Percentiles rank a stretch among this genome's conserved stretches.
phyloP scores from a whole-genome alignment of 177 flowering plant genomes.

The Vitis hybrid region DNA sequence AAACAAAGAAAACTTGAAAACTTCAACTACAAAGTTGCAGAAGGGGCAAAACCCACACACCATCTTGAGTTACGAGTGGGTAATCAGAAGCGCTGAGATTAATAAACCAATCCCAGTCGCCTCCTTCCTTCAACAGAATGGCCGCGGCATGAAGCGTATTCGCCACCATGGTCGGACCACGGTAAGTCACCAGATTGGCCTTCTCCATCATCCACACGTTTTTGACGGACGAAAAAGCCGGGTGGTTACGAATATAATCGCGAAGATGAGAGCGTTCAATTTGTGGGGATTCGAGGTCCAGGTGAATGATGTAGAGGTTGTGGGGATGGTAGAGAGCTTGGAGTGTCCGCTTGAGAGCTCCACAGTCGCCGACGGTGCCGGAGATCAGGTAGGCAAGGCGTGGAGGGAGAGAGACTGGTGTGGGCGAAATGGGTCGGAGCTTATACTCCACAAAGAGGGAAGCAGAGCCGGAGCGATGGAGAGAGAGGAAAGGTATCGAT shows the following conservation, averaged over 20 bases:
- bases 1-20: not conserved
- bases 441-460: conserved; percentile 19
- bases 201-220: conserved; percentile 35
- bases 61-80: conserved; percentile 47
- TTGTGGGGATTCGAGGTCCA: conserved; percentile 30
- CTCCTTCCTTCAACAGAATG: conserved; percentile 31
- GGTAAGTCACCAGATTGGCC: conserved; percentile 35
- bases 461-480: conserved; percentile 1
- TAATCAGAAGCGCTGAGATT: conserved; percentile 46
- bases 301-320: conserved; percentile 33
- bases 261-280: conserved; percentile 26
- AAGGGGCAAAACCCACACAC: conserved; percentile 11
- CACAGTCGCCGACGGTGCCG: conserved; percentile 34
- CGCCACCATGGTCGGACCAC: conserved; percentile 45
- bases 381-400: conserved; percentile 38
- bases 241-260: conserved; percentile 16
- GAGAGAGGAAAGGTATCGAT: not conserved
- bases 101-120: conserved; percentile 44
- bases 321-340: conserved; percentile 35
- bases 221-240: conserved; percentile 18
- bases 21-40: no score
- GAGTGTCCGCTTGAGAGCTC: conserved; percentile 30
- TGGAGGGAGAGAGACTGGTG: conserved; percentile 25
- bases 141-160: conserved; percentile 51
- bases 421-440: conserved; percentile 7